Percentiles rank a stretch among this genome's conserved stretches.
Evolutionary conservation across 129 eudicot genomes (phyloP).

Genomic region (Tanacetum coccineum): DNA sequence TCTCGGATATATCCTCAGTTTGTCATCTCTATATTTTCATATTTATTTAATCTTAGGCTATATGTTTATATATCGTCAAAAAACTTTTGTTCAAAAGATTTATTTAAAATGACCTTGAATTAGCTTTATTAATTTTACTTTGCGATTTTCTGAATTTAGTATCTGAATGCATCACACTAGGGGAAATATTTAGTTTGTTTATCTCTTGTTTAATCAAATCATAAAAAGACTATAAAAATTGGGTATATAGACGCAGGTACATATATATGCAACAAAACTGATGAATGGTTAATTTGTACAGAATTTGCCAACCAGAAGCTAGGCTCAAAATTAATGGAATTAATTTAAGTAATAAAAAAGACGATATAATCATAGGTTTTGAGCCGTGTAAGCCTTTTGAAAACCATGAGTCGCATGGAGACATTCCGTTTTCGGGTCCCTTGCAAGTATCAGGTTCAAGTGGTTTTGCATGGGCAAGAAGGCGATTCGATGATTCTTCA

Average conservation of each 20-base stretch:
- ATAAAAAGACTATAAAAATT: too few species aligned
- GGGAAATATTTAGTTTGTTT: too few species aligned
- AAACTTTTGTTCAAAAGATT: too few species aligned
- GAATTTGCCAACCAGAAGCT: conserved; percentile 54
- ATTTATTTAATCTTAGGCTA: too few species aligned
- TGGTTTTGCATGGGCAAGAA: conserved; percentile 98
- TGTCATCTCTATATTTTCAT: too few species aligned
- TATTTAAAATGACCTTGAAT: too few species aligned
- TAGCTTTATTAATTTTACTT: too few species aligned
- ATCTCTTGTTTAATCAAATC: too few species aligned
- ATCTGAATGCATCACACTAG: too few species aligned
- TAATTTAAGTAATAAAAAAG: conserved; percentile 28
- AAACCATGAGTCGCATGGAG: conserved; percentile 71
- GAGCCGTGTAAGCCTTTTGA: conserved; percentile 45
- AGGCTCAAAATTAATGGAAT: conserved; percentile 41
- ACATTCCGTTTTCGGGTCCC: conserved; percentile 71
- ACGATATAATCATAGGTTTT: conserved; percentile 43
- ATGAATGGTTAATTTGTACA: conserved; percentile 24
- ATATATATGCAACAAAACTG: conserved; percentile 11
- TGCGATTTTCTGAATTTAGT: too few species aligned
- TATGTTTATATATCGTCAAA: too few species aligned
- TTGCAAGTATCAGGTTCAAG: conserved; percentile 87
- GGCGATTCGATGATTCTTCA: conserved; percentile 57
- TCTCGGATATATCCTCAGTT: too few species aligned
- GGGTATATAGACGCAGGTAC: background rate